phyloP scores from a whole-genome alignment of 2,329 filamentous ascomycete genomes.

The Venturia aucupariae region DNA sequence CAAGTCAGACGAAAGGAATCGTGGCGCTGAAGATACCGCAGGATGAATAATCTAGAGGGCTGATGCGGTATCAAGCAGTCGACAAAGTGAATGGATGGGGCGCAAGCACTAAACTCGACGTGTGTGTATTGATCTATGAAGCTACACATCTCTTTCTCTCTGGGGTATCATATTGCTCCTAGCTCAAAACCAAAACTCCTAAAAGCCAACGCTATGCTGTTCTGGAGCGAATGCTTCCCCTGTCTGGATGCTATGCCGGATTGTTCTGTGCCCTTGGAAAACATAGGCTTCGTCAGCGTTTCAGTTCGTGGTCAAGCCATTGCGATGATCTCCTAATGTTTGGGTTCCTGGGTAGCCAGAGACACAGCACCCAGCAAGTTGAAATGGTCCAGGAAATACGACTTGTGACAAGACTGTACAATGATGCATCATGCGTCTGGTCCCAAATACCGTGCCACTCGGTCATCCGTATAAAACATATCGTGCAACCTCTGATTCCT shows the following conservation, averaged over 20 bases:
- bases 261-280: too few species aligned
- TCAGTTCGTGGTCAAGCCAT: too few species aligned
- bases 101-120: too few species aligned
- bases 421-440: not conserved
- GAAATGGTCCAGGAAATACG: too few species aligned
- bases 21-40: too few species aligned
- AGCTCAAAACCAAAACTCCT: not conserved
- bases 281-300: too few species aligned
- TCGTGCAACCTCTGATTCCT: constrained; percentile 55
- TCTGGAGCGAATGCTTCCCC: not conserved
- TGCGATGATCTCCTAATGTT: not conserved
- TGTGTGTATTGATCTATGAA: not conserved
- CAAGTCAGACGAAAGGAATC: too few species aligned
- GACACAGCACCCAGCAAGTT: too few species aligned
- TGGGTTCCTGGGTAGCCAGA: not conserved
- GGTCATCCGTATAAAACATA: constrained; percentile 66
- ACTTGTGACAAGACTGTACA: not conserved
- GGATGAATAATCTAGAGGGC: too few species aligned
- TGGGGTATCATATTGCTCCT: not conserved
- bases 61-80: not conserved
- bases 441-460: constrained; percentile 66
- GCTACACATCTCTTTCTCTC: not conserved
- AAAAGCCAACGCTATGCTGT: not conserved
- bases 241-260: not conserved
- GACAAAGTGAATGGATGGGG: not conserved